These are phyloP conservation scores for Dryadomyces quercivorus DNA, from an alignment of 2,329 filamentous ascomycete genomes.

Conservation along the genomic window DNA sequence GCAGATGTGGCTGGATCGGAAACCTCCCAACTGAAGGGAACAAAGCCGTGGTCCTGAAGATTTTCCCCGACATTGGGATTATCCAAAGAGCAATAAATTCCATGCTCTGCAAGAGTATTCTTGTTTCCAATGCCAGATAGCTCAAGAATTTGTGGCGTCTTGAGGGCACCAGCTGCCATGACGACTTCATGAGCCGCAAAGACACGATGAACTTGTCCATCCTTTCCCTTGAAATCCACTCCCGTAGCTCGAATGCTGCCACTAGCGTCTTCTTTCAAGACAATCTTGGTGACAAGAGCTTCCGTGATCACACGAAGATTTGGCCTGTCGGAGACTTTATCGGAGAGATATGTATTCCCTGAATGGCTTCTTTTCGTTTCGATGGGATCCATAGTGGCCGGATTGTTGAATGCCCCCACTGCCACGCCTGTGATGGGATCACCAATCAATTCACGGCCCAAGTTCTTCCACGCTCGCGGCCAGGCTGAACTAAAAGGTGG, in stretches of 20 bases:
- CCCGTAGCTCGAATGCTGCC: not conserved
- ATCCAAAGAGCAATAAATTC: conserved; percentile 25
- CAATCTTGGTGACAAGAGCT: not conserved
- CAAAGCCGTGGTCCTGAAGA: conserved; percentile 30
- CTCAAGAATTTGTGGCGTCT: conserved; percentile 23
- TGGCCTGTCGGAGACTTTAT: not conserved
- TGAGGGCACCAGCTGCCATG: conserved; percentile 26
- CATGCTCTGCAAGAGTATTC: conserved; percentile 26
- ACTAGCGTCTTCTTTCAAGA: not conserved
- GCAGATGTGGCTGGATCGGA: conserved; percentile 21
- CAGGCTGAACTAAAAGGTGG: not conserved
- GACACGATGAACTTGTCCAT: not conserved
- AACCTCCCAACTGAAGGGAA: conserved; percentile 17
- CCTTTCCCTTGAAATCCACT: not conserved
- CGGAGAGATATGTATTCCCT: not conserved
- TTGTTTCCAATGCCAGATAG: conserved; percentile 25
- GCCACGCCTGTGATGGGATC: not conserved
- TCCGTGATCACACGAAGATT: conserved; percentile 1
- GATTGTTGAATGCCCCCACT: not conserved
- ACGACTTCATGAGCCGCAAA: conserved; percentile 22
- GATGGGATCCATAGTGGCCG: not conserved
- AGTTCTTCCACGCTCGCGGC: not conserved
- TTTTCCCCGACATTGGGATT: conserved; percentile 32
- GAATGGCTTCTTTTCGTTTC: not conserved
- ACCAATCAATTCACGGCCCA: not conserved